phyloP scores from a whole-genome alignment of 305 asterid species.

The Fraxinus xanthoxyloides region DNA sequence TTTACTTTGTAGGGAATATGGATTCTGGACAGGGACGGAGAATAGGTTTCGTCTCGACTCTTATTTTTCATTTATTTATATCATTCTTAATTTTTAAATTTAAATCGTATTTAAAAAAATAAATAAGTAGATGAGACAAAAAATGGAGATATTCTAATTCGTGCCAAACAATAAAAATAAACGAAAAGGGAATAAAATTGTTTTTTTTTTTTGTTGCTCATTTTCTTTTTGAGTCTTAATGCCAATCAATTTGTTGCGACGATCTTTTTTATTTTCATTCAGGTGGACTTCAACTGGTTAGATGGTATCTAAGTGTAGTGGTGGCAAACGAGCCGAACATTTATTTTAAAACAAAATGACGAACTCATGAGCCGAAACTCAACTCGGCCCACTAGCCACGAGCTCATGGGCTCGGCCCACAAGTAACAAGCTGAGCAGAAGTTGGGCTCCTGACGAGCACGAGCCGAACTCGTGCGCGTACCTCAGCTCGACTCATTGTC shows the following conservation, averaged over 20 bases:
- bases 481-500: no score
- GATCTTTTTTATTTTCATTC: neutral
- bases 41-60: neutral
- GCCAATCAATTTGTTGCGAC: neutral
- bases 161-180: neutral
- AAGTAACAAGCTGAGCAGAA: no score
- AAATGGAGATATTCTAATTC: neutral
- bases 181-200: neutral
- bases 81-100: neutral
- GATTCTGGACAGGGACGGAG: neutral
- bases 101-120: neutral
- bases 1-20: neutral
- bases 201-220: no score
- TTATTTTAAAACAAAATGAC: no score
- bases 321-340: no score
- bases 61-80: neutral
- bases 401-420: no score
- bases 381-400: no score
- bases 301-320: neutral
- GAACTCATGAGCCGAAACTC: no score
- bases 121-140: neutral
- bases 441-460: no score
- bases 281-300: neutral
- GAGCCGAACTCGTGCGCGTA: no score
- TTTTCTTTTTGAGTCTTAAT: no score